Conservation (phyloP, 805 yeast species). For the Kuraishia molischiana region DNA sequence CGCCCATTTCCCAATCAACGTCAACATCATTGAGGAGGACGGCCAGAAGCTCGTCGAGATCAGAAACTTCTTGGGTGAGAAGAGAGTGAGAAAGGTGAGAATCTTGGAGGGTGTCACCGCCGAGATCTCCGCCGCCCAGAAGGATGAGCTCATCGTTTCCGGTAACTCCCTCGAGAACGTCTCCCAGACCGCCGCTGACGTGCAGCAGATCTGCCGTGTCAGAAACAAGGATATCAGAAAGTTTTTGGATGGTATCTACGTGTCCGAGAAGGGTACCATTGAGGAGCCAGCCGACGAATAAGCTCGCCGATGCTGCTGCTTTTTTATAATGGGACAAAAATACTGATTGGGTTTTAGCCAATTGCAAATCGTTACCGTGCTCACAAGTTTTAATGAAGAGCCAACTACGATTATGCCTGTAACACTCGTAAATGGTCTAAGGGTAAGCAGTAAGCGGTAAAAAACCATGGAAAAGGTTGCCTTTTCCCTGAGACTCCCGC, state of each 20-base stretch:
- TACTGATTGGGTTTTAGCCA: no score
- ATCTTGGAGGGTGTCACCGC: slow-evolving; percentile 85
- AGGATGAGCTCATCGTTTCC: slow-evolving; percentile 87
- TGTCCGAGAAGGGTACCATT: slow-evolving; percentile 88
- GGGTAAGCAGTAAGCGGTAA: no score
- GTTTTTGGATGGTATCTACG: slow-evolving; percentile 99
- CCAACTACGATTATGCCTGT: slow-evolving; percentile 3
- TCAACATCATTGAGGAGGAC: slow-evolving; percentile 77
- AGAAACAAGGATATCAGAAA: slow-evolving; percentile 99
- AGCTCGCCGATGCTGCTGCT: neutral
- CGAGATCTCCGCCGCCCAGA: slow-evolving; percentile 72
- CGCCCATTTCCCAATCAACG: slow-evolving; percentile 99
- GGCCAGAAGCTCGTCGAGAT: slow-evolving; percentile 76
- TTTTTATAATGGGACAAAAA: neutral
- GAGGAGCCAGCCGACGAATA: slow-evolving; percentile 27
- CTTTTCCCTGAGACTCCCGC: no score
- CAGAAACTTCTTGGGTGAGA: slow-evolving; percentile 99
- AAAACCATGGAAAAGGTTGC: no score
- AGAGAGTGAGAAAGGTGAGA: slow-evolving; percentile 84
- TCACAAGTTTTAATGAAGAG: slow-evolving; percentile 1
- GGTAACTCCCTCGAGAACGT: slow-evolving; percentile 98
- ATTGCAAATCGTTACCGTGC: slow-evolving; percentile 3
- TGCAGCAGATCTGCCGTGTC: slow-evolving; percentile 96
- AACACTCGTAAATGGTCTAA: no score
- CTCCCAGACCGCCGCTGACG: slow-evolving; percentile 97